phyloP scores from a whole-genome alignment of 768 basidiomycete genomes.

The Pholiota microspora region DNA sequence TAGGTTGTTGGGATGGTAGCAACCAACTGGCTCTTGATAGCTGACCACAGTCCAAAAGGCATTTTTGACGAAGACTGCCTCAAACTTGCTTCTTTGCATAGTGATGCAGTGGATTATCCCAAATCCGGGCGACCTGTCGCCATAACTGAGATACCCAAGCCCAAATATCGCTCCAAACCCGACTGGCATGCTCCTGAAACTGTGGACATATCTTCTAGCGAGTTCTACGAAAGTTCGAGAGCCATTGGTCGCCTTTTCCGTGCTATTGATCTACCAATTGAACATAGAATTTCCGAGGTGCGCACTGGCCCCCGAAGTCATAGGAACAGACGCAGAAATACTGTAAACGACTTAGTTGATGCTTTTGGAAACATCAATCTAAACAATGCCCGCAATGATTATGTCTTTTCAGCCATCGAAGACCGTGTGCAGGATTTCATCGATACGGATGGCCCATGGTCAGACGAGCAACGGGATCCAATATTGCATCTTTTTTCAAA shows the following conservation, averaged over 20 bases:
- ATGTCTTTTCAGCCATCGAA: constrained; percentile 19
- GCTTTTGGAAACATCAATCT: constrained; percentile 9
- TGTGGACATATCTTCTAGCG: constrained; percentile 27
- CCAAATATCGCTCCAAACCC: constrained; percentile 37
- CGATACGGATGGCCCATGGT: constrained; percentile 19
- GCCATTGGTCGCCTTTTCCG: constrained; percentile 66
- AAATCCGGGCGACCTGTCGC: constrained; percentile 52
- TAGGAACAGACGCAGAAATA: constrained; percentile 6
- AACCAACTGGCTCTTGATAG: constrained; percentile 61
- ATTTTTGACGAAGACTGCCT: constrained; percentile 54
- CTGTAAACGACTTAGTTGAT: constrained; percentile 16
- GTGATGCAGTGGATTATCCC: constrained; percentile 65
- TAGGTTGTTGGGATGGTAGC: constrained; percentile 65
- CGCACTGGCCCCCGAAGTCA: constrained; percentile 9
- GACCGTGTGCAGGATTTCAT: constrained; percentile 31
- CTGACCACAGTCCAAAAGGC: constrained; percentile 47
- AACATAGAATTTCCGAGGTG: constrained; percentile 15
- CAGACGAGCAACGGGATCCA: constrained; percentile 23
- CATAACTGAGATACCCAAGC: constrained; percentile 39
- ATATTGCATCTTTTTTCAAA: constrained; percentile 32
- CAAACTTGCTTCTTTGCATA: constrained; percentile 54
- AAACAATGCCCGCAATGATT: background rate
- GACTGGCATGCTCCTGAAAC: constrained; percentile 72
- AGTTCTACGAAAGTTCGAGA: constrained; percentile 50
- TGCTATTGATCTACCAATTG: constrained; percentile 50